Evolutionary conservation across 441 rosid species (phyloP).

Genomic region (Croton setiger): DNA sequence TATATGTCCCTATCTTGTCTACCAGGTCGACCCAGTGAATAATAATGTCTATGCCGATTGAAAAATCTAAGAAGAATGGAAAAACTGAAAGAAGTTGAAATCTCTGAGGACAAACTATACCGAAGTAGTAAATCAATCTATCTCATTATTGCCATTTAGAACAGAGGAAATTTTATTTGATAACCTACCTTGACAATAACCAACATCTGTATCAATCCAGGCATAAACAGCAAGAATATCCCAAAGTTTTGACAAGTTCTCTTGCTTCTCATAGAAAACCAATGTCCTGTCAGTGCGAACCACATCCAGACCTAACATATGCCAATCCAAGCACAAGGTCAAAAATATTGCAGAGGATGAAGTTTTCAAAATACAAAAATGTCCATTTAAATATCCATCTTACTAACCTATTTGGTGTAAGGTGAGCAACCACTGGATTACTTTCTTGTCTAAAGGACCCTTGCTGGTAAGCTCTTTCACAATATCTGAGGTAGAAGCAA

Average conservation of each 20-base stretch:
- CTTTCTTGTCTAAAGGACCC: slow-evolving; percentile 70
- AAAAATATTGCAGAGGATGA: neutral
- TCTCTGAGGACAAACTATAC: neutral
- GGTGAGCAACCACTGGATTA: slow-evolving; percentile 81
- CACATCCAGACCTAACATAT: slow-evolving; percentile 75
- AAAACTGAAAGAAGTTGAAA: neutral
- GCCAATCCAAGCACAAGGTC: slow-evolving; percentile 9
- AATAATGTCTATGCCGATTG: neutral
- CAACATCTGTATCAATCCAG: slow-evolving; percentile 87
- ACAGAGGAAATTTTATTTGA: slow-evolving; percentile 13
- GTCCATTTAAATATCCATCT: slow-evolving; percentile 6
- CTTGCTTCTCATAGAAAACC: slow-evolving; percentile 85
- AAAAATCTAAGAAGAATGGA: neutral
- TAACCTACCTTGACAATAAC: slow-evolving; percentile 84
- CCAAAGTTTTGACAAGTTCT: slow-evolving; percentile 88
- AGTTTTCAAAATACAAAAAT: neutral
- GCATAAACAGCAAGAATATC: slow-evolving; percentile 93
- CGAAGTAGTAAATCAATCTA: neutral
- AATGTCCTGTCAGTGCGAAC: slow-evolving; percentile 86
- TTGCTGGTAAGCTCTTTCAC: slow-evolving; percentile 44
- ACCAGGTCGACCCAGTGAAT: neutral
- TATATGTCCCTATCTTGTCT: neutral
- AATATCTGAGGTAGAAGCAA: slow-evolving; percentile 39
- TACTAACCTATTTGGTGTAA: slow-evolving; percentile 91
- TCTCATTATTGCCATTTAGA: neutral